phyloP scores from a whole-genome alignment of 176 grass and related monocot species.

The Carex cristatella region DNA sequence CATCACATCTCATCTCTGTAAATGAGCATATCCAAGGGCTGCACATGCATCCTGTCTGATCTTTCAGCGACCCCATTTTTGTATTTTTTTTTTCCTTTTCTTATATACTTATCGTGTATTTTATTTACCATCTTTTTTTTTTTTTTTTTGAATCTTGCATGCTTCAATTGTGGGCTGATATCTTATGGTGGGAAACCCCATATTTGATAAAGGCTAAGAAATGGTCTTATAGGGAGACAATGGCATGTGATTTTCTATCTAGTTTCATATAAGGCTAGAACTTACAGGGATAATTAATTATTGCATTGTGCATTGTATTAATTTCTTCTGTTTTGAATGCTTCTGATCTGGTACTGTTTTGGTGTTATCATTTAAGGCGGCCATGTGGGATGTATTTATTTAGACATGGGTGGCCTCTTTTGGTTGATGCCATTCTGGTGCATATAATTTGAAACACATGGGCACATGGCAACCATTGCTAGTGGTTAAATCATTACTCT shows the following conservation, averaged over 20 bases:
- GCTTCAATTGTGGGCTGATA: background rate
- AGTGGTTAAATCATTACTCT: background rate
- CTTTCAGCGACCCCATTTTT: conserved; percentile 9
- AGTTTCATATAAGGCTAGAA: background rate
- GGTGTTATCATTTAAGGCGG: background rate
- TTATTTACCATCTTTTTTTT: background rate
- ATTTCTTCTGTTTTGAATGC: background rate
- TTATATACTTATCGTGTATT: conserved; percentile 11
- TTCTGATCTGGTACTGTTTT: background rate
- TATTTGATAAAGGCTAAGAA: conserved; percentile 9
- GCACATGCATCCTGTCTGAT: background rate
- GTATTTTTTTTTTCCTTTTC: background rate
- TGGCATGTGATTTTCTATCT: conserved; percentile 11
- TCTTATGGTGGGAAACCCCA: background rate
- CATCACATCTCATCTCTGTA: background rate
- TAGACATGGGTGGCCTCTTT: background rate
- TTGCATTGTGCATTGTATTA: background rate
- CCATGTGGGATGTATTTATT: conserved; percentile 24
- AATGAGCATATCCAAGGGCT: background rate
- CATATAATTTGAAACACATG: background rate
- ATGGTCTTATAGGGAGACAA: conserved; percentile 14
- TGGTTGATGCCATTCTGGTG: conserved; percentile 4
- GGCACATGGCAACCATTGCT: background rate
- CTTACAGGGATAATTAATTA: conserved; percentile 2
- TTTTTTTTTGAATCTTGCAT: background rate